A percentile compares a stretch with the other conserved stretches of the same genome.
These are phyloP conservation scores for Kickxella alabastrina DNA, from an alignment of 192 early-diverging fungal species.

Conservation along the genomic window DNA sequence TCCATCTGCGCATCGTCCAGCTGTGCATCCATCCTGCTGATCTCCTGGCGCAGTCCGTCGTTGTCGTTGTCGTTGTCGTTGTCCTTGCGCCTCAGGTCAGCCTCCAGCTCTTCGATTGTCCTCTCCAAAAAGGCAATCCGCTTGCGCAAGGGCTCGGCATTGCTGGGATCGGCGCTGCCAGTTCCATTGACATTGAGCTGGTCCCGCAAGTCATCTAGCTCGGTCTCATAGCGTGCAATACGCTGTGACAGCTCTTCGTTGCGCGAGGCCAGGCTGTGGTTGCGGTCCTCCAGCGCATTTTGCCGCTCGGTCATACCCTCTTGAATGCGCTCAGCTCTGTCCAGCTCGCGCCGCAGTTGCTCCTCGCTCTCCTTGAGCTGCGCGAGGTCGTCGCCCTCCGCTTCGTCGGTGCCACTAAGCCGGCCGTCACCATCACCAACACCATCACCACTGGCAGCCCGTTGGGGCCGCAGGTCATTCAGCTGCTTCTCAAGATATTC, in stretches of 20 bases:
- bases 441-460: neutral
- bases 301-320: constrained; percentile 1
- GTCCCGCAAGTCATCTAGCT: constrained; percentile 25
- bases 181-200: neutral
- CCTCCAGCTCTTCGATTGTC: constrained; percentile 7
- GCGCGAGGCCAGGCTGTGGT: constrained; percentile 3
- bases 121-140: constrained; percentile 10
- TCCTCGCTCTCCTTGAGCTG: constrained; percentile 32
- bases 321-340: constrained; percentile 14
- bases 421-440: neutral
- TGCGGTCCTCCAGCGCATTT: constrained; percentile 18
- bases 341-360: constrained; percentile 16
- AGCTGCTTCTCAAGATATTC: constrained; percentile 10
- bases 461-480: neutral
- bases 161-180: neutral
- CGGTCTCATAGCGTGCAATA: constrained; percentile 30
- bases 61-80: constrained; percentile 9
- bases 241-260: constrained; percentile 38
- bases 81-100: constrained; percentile 11
- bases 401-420: neutral
- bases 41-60: constrained; percentile 21
- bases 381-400: constrained; percentile 7
- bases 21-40: constrained; percentile 11
- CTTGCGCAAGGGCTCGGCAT: neutral
- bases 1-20: constrained; percentile 17